These are phyloP conservation scores for Naegleria lovaniensis DNA, from an alignment of 208 protist species.

Conservation along the genomic window DNA sequence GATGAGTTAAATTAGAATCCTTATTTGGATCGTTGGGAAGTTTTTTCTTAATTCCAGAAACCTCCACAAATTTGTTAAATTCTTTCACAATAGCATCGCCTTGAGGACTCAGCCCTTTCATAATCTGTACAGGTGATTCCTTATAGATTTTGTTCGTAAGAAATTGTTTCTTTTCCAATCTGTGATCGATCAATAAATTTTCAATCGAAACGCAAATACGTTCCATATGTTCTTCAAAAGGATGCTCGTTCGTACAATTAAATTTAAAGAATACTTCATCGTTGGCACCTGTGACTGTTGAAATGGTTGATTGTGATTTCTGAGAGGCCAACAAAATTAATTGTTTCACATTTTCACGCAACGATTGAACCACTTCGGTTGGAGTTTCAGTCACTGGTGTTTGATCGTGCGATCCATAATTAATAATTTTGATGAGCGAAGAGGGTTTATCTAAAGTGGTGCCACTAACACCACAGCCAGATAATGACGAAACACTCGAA, in stretches of 20 bases:
- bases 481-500: too few species aligned
- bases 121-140: neutral
- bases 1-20: neutral
- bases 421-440: neutral
- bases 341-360: neutral
- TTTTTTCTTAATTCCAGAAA: neutral
- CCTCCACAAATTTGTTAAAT: neutral
- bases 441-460: neutral
- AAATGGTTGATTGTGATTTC: neutral
- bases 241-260: neutral
- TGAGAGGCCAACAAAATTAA: neutral
- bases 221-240: neutral
- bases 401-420: neutral
- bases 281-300: neutral
- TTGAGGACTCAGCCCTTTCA: neutral
- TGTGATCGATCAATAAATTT: neutral
- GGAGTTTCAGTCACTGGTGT: neutral
- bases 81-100: neutral
- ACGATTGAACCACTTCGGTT: neutral
- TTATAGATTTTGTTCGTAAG: neutral
- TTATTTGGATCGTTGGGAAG: neutral
- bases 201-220: neutral
- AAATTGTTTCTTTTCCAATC: neutral
- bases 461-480: too few species aligned
- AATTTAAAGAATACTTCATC: constrained; percentile 8